Percentiles rank a stretch among this genome's conserved stretches.
Conservation (phyloP, 225 moss, liverwort and hornwort genomes). For the Physcomitrium patens region DNA sequence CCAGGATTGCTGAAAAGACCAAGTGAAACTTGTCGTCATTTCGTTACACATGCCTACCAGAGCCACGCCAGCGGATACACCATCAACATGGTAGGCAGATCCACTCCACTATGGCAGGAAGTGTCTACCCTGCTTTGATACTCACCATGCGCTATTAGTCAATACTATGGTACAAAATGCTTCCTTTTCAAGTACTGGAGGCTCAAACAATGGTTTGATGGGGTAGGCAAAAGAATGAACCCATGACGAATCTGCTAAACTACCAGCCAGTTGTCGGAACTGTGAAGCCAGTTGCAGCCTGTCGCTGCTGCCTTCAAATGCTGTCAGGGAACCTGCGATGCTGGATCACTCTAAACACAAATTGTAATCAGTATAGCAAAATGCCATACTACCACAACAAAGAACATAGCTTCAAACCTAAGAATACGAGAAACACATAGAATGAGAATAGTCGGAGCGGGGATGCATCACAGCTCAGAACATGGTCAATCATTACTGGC, state of each 20-base stretch:
- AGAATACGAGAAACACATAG: background rate
- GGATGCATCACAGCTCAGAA: background rate
- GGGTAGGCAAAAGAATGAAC: constrained; percentile 57
- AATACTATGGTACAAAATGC: constrained; percentile 62
- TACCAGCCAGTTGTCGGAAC: constrained; percentile 34
- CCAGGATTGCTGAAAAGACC: constrained; percentile 27
- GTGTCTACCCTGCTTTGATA: constrained; percentile 28
- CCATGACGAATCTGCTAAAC: constrained; percentile 40
- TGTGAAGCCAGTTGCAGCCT: constrained; percentile 15
- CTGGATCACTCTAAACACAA: constrained; percentile 38
- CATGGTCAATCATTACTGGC: background rate
- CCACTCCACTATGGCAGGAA: constrained; percentile 23
- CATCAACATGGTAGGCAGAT: constrained; percentile 32
- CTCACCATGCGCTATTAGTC: constrained; percentile 49
- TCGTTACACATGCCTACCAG: constrained; percentile 17
- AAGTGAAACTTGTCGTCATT: constrained; percentile 17
- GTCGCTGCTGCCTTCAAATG: constrained; percentile 20
- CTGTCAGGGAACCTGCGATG: constrained; percentile 25
- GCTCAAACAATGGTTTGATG: constrained; percentile 60
- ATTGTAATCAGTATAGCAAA: constrained; percentile 20
- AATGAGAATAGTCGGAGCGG: too few species aligned
- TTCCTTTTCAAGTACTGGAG: constrained; percentile 53
- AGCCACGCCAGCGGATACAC: constrained; percentile 26
- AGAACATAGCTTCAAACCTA: background rate
- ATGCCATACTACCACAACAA: background rate